Evolutionary conservation across 2,329 filamentous ascomycete genomes (phyloP), one percentile per base, ranked within the genome.

Genomic region (Moelleriella libera): DNA sequence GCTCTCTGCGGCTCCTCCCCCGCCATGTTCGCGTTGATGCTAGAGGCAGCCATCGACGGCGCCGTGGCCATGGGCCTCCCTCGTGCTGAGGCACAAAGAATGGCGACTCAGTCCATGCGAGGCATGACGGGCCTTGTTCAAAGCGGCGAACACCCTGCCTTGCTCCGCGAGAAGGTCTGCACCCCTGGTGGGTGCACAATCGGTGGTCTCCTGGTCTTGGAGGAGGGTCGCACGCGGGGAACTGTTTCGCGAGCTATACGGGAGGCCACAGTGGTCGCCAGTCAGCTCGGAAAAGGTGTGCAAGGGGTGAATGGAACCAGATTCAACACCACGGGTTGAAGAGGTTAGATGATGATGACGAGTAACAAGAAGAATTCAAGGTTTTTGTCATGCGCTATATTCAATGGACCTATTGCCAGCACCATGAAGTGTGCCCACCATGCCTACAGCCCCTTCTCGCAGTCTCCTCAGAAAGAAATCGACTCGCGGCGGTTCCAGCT

Each of bases 171-270:
- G 55, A 85, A 85, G 65, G 82, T 88, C n/a, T 80, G 70, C 53
- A 88, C 83, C 1, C 83, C 85, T 0, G 85, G 83, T 5, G 85
- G 85, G 1, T 88, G 83, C 63, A 88, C 83, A 5, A 87, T 88
- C 51, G 80, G 78, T 2, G 86, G 85, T 0, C 63, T 89, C 45
- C 60, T 87, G 55, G 80, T 83, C 5, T 66, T 90, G 6, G 85
- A 90, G 62, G 84, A 90, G 57, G 82, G 81, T 8, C 68, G 73
- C 7, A 76, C 87, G 6, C 74, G 84, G 54, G 82, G 82, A 5
- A 75, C 74, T 0, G 72, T 88, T 14, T 72, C 81, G 1, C 75
- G 76, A 55, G 83, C 84, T 3, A 76, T 88, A 11, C 71, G 82
- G 47, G 82, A 88, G 62, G 80, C 83, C 10, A 81, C 82, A 4